Percentiles rank a stretch among this genome's conserved stretches.
Evolutionary conservation across 768 basidiomycete species (phyloP).

Genomic region (Antrodiella citrinella): DNA sequence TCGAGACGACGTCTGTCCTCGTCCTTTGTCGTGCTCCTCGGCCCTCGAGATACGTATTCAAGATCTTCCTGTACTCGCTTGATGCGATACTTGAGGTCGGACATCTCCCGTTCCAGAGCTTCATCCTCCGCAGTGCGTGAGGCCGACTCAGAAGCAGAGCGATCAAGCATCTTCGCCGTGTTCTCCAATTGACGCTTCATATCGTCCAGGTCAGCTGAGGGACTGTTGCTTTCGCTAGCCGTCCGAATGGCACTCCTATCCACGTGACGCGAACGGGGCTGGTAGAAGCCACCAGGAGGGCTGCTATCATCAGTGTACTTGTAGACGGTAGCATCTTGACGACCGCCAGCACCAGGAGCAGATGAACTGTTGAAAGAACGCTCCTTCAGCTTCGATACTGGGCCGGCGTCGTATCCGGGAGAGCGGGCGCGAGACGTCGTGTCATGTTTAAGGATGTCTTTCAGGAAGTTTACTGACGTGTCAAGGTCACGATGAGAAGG

Average conservation of each 20-base stretch:
- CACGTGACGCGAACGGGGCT: conserved; percentile 73
- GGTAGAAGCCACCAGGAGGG: conserved; percentile 62
- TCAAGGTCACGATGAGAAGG: conserved; percentile 88
- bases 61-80: conserved; percentile 86
- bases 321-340: conserved; percentile 89
- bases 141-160: conserved; percentile 54
- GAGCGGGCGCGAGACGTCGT: conserved; percentile 69
- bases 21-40: conserved; percentile 64
- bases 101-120: conserved; percentile 82
- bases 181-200: conserved; percentile 78
- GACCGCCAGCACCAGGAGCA: conserved; percentile 44
- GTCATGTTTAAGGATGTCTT: conserved; percentile 82
- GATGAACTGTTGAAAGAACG: conserved; percentile 61
- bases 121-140: conserved; percentile 74
- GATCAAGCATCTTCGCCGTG: conserved; percentile 76
- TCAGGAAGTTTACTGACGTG: conserved; percentile 82
- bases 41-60: conserved; percentile 75
- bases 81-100: conserved; percentile 78
- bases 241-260: conserved; percentile 78
- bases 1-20: conserved; percentile 83
- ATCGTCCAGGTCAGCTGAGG: conserved; percentile 65
- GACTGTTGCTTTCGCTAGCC: conserved; percentile 55
- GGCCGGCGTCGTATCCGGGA: conserved; percentile 39
- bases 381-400: conserved; percentile 54
- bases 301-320: conserved; percentile 60